phyloP scores from a whole-genome alignment of 2,329 filamentous ascomycete genomes.

The Neonectria magnoliae region DNA sequence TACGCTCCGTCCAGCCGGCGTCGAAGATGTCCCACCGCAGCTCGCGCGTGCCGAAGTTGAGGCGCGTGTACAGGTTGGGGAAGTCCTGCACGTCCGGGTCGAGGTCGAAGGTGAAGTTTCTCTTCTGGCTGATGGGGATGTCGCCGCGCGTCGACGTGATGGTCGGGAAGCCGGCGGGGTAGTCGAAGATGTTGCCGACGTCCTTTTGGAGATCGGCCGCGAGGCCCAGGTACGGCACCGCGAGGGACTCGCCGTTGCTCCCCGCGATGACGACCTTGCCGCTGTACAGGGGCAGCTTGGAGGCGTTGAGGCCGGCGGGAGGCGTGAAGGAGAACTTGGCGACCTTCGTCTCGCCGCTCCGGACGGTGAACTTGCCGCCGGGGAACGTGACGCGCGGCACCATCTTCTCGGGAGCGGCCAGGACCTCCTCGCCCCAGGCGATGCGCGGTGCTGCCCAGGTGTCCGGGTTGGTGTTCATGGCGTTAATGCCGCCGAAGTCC shows the following conservation, averaged over 20 bases:
- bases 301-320: conserved; percentile 6
- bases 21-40: conserved; percentile 35
- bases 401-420: background rate
- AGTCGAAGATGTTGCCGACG: background rate
- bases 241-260: conserved; percentile 14
- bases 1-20: conserved; percentile 5
- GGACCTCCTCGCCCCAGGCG: background rate
- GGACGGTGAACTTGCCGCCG: conserved; percentile 14
- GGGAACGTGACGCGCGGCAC: background rate
- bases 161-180: background rate
- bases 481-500: conserved; percentile 9
- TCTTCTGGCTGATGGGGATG: background rate
- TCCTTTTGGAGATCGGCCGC: conserved; percentile 2
- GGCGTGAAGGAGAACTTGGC: conserved; percentile 14
- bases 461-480: conserved; percentile 5
- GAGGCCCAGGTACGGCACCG: conserved; percentile 10
- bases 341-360: conserved; percentile 5
- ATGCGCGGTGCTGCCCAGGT: background rate
- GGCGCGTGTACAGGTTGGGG: conserved; percentile 31
- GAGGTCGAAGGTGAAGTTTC: conserved; percentile 28
- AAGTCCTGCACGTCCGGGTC: conserved; percentile 26
- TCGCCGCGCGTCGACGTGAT: background rate
- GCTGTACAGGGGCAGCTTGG: conserved; percentile 21
- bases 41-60: conserved; percentile 38
- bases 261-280: conserved; percentile 12